Conservation (phyloP, 208 protist species). For the Leishmania turanica region DNA sequence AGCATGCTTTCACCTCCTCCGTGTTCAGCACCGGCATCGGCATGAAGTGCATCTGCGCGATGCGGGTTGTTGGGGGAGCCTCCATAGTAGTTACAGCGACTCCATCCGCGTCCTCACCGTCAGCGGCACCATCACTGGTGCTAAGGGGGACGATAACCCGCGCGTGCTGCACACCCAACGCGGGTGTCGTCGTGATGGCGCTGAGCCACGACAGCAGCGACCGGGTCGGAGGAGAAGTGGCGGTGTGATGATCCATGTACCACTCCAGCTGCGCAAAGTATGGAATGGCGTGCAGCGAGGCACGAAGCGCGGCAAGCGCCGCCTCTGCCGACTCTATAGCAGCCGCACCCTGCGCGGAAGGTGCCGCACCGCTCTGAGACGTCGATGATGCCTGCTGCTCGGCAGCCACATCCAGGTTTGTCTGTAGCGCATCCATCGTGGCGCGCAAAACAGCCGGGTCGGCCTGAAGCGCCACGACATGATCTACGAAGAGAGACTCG, state of each 20-base stretch:
- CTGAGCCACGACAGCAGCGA: constrained; percentile 72
- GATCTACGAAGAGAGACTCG: constrained; percentile 67
- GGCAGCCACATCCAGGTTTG: constrained; percentile 7
- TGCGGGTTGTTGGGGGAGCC: constrained; percentile 38
- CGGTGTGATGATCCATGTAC: constrained; percentile 29
- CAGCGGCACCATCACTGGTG: background rate
- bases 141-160: constrained; percentile 22
- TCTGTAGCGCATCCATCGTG: constrained; percentile 33
- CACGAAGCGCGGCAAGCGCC: constrained; percentile 9
- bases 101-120: background rate
- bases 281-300: constrained; percentile 1
- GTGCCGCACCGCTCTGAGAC: background rate
- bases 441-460: constrained; percentile 42
- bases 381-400: background rate
- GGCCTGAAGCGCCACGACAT: constrained; percentile 56
- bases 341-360: background rate
- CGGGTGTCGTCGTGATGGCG: constrained; percentile 52
- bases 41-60: constrained; percentile 42
- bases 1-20: constrained; percentile 15
- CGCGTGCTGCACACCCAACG: constrained; percentile 38
- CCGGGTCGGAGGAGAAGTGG: constrained; percentile 11
- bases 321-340: background rate
- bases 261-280: constrained; percentile 28
- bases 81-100: constrained; percentile 18
- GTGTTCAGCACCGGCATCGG: constrained; percentile 31